Evolutionary conservation across 352 stramenopile species (phyloP), one percentile per base, ranked within the genome.

Genomic region (Globisporangium emineosum): DNA sequence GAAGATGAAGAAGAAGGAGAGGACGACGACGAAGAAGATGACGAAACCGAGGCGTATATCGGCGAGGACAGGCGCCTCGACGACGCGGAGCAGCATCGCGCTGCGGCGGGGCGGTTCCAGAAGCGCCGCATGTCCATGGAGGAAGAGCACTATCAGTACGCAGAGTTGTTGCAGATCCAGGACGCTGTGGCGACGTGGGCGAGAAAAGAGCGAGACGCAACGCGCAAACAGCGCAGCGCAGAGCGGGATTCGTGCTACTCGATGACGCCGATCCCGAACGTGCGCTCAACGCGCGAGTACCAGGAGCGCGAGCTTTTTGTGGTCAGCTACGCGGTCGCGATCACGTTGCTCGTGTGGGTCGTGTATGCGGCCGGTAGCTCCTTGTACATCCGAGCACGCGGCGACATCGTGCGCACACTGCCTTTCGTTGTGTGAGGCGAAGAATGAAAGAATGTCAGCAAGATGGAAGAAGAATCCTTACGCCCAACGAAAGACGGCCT

Each of bases 81-180:
- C 10, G n/a, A 27, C 17, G 29, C 10, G 19, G 19, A 57, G 9
- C 51, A 57, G 19, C 51, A 37, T 17, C 51, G 29, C 29, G 19
- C 25, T 12, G 49, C 12, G 25, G 17, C 29, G 7, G 29, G 17
- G 10, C 32, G 51, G 17, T 43, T 43, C 51, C 29, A 57, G 27
- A 53, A 37, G 23, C 61, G 76, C 9, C 79, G 81, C 56, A 70
- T 72, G 32, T 86, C 72, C 0, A 68, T 86, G 43, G 78, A 89
- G 35, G 78, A 90, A 40, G 68, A 81, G 42, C 69, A 78, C 63
- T 74, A 62, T 3, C 73, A 89, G 64, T 75, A 77, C 60, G 55
- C 57, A 5, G 80, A 91, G 66, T 76, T 91, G 33, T 60, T 77
- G 45, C 75, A 79, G 62, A 74, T 89, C 4, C 82, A 91, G 55